Evolutionary conservation across 2,329 filamentous ascomycete genomes (phyloP).

Genomic region (Fusarium praegraminearum): DNA sequence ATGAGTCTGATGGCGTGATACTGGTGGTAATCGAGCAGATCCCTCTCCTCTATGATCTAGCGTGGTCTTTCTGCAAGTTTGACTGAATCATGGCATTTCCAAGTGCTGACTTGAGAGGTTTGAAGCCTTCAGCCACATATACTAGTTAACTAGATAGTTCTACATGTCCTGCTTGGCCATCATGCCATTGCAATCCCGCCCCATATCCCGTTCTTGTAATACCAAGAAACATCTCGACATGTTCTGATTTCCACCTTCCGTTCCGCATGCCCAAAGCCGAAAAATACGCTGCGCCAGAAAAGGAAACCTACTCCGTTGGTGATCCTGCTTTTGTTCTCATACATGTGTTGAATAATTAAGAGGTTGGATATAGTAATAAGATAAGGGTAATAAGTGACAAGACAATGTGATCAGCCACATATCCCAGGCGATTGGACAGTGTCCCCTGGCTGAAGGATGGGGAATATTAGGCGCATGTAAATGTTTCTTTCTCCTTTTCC

Average conservation of each 20-base stretch:
- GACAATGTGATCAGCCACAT: conserved; percentile 42
- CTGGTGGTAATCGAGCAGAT: conserved; percentile 40
- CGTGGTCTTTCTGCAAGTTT: conserved; percentile 27
- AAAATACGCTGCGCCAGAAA: conserved; percentile 38
- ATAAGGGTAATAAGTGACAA: conserved; percentile 37
- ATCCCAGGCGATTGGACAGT: conserved; percentile 43
- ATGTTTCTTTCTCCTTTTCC: conserved; percentile 46
- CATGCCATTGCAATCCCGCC: conserved; percentile 17
- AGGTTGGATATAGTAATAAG: conserved; percentile 34
- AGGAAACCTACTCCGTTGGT: conserved; percentile 26
- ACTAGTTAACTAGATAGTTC: conserved; percentile 3
- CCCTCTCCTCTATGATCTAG: conserved; percentile 38
- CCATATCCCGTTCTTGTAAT: conserved; percentile 4
- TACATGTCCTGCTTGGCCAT: conserved; percentile 6
- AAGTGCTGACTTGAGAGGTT: conserved; percentile 5
- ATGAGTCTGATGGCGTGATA: conserved; percentile 42
- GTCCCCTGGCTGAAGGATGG: conserved; percentile 42
- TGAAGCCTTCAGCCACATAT: conserved; percentile 6
- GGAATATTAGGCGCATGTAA: conserved; percentile 47
- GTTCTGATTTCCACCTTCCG: conserved; percentile 23
- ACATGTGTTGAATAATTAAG: conserved; percentile 34
- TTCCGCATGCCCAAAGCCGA: conserved; percentile 36
- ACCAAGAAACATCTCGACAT: conserved; percentile 18
- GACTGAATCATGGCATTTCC: conserved; percentile 25
- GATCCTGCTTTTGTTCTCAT: conserved; percentile 30